These are phyloP conservation scores for Erythrophleum fordii DNA, from an alignment of 306 rosid species.

Conservation along the genomic window DNA sequence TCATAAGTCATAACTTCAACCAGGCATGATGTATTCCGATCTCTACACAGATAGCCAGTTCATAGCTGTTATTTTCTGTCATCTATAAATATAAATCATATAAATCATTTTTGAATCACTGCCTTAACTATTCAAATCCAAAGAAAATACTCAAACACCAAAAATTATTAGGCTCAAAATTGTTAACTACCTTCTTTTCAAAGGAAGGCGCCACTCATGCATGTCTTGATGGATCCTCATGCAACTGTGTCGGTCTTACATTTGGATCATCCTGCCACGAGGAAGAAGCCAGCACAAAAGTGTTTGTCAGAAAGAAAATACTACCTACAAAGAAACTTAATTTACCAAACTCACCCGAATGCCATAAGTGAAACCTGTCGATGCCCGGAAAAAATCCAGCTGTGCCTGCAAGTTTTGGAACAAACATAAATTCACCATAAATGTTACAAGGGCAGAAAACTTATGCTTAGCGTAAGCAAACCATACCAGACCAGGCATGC, in stretches of 20 bases:
- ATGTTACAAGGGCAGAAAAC: constrained; percentile 29
- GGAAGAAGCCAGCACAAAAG: constrained; percentile 32
- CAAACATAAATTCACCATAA: constrained; percentile 35
- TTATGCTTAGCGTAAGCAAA: constrained; percentile 35
- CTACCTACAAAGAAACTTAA: background rate
- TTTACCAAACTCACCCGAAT: constrained; percentile 78
- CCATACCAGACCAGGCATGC: constrained; percentile 92
- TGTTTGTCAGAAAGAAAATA: constrained; percentile 14
- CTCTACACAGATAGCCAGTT: constrained; percentile 46
- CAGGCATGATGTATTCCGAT: constrained; percentile 42
- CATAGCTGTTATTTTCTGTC: constrained; percentile 31
- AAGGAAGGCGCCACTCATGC: too few species aligned
- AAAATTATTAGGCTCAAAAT: constrained; percentile 31
- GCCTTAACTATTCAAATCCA: constrained; percentile 23
- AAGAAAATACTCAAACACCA: background rate
- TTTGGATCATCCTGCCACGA: constrained; percentile 85
- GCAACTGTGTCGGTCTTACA: constrained; percentile 88
- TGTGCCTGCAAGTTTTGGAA: constrained; percentile 77
- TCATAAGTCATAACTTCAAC: too few species aligned
- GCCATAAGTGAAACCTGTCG: constrained; percentile 70
- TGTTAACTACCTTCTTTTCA: too few species aligned
- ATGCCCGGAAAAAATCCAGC: constrained; percentile 83
- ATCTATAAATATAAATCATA: constrained; percentile 46
- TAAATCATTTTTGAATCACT: constrained; percentile 34
- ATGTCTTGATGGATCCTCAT: constrained; percentile 93